Evolutionary conservation across 73 alveolate species (phyloP), one percentile per base, ranked within the genome.

Genomic region (Paramecium sexaurelia): DNA sequence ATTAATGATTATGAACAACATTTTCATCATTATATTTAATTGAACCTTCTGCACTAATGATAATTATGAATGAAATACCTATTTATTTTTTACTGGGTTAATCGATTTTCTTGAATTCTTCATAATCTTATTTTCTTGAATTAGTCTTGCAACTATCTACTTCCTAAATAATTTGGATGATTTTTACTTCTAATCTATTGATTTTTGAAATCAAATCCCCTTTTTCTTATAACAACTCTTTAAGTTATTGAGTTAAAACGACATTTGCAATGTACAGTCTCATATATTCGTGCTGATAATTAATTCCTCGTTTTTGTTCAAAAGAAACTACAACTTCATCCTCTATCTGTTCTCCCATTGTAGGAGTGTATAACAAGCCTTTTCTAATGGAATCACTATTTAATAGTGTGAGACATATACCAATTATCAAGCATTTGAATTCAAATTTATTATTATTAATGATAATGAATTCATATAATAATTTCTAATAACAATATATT

Each of bases 341-440:
- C n/a, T 71, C 86, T n/a, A 71, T 32, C 5, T 71, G 56, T 20
- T 78, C 90, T 39, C 47, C 47, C 68, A 45, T 39, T 5, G 90
- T 20, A 41, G 90, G 75, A 11, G 73, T 78, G 36, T 78, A 78
- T 39, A 78, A 13, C 9, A 78, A 43, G 41, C 90, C 90, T 45
- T 78, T 78, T 45, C 90, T 19, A 3, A 78, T 39, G 19, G 90
- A 78, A 78, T 78, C 90, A 40, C 90, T 78, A 78, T 41, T 13
- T 4, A 40, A 7, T 22, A 24, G 27, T 2, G 24, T 19, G 9
- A 3, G 33, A 20, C 13, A 3, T n/a, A 29, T 78, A 45, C 90
- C 68, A 41, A 78, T 78, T 78, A 78, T 78, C 90, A 17, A 78
- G 71, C 90, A 78, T 78, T 78, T 78, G 86, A 71, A 71, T 71